A percentile compares a stretch with the other conserved stretches of the same genome.
These are phyloP conservation scores for Colletotrichum nymphaeae DNA, from an alignment of 2,329 filamentous ascomycete species.

Conservation along the genomic window DNA sequence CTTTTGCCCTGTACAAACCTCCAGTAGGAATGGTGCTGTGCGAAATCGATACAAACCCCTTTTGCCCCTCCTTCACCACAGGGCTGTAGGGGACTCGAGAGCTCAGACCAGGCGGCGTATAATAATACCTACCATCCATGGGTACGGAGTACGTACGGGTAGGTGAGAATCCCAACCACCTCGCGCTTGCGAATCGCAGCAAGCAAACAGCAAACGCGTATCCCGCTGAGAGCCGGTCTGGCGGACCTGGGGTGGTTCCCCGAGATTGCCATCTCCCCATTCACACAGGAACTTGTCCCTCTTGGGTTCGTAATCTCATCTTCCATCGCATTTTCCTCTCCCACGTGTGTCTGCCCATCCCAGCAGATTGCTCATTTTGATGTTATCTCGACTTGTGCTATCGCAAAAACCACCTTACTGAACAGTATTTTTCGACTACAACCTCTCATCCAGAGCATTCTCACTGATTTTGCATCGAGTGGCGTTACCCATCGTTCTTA, in stretches of 20 bases:
- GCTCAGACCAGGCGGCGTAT: conserved; percentile 5
- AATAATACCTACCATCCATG: background rate
- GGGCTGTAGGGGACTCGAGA: conserved; percentile 23
- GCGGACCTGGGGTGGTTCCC: conserved; percentile 3
- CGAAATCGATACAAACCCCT: background rate
- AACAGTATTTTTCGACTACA: background rate
- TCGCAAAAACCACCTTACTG: background rate
- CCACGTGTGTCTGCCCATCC: conserved; percentile 14
- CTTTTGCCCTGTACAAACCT: background rate
- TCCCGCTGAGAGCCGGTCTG: conserved; percentile 10
- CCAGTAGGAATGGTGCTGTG: background rate
- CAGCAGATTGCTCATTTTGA: background rate
- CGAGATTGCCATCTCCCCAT: conserved; percentile 13
- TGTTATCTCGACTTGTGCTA: conserved; percentile 16
- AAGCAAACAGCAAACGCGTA: conserved; percentile 5
- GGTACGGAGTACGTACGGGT: no score
- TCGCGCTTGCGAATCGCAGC: background rate
- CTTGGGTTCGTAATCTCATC: conserved; percentile 19
- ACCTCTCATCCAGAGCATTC: background rate
- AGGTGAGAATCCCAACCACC: conserved; percentile 14
- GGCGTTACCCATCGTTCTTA: background rate
- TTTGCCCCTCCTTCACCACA: conserved; percentile 25
- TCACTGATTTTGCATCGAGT: background rate
- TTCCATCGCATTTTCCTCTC: background rate
- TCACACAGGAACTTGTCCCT: conserved; percentile 14